Conservation (phyloP, 805 yeast genomes). For the Ogataea pini region DNA sequence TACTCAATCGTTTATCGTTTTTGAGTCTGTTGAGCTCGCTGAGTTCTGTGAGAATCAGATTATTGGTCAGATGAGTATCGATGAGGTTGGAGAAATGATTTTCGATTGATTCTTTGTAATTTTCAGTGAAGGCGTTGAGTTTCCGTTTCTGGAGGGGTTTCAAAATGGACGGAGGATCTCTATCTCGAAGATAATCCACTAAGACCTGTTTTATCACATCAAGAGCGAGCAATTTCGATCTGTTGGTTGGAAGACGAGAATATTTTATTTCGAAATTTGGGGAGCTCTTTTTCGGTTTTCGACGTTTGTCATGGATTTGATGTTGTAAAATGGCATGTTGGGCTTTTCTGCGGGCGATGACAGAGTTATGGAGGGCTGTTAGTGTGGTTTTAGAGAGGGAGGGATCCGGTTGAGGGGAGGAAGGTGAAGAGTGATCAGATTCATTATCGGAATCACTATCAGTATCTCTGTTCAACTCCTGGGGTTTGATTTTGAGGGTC, state of each 20-base stretch:
- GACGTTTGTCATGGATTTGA: conserved; percentile 15
- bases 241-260: conserved; percentile 31
- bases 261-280: conserved; percentile 26
- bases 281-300: not conserved
- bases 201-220: conserved; percentile 37
- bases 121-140: conserved; percentile 23
- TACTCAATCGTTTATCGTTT: conserved; percentile 30
- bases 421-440: too few species aligned
- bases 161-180: conserved; percentile 16
- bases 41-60: conserved; percentile 34
- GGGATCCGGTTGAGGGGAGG: too few species aligned
- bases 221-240: conserved; percentile 31
- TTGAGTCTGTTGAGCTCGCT: conserved; percentile 32
- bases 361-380: conserved; percentile 5
- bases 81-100: conserved; percentile 35
- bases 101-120: conserved; percentile 27
- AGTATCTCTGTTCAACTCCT: too few species aligned
- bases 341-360: conserved; percentile 7
- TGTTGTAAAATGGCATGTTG: conserved; percentile 7
- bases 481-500: too few species aligned
- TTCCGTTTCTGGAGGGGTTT: conserved; percentile 19
- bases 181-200: conserved; percentile 29
- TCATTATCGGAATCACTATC: too few species aligned
- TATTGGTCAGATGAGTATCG: conserved; percentile 39
- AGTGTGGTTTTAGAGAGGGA: not conserved